Base-by-base conservation (phyloP, 2,329 filamentous ascomycete genomes). In the Diaporthe amygdali region DNA sequence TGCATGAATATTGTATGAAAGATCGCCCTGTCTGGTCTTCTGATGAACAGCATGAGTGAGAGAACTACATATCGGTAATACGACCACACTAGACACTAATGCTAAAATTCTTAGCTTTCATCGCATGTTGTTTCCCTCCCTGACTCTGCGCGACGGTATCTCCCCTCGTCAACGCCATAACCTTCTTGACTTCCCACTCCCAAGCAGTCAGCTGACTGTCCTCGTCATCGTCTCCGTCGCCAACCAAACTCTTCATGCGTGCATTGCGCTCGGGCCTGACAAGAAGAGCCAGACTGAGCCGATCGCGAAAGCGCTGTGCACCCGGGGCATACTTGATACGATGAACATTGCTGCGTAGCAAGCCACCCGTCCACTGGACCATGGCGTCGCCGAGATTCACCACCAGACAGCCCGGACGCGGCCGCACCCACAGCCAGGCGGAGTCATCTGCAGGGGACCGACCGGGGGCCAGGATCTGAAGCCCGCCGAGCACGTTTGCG, bases 401-500 rank as follows among this genome's bases (percentile, higher is more conserved):
- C 12, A 78, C 75, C 47, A 75, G 61, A 32, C 72, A 76, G 12
- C 75, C 74, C 3, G 76, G 76, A 27, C 70, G 72, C 47, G 76
- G 76, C 0, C 71, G 72, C 5, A 75, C 76, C 74, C 74, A 77
- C 12, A 54, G 56, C 77, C 76, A 77, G 0, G 74, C 75, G 7
- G 17, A 56, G 14, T 71, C 67, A 12, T 75, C 72, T 25, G 25
- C 37, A 15, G 74, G 39, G 2, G 63, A 54, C 7, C 63, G 56
- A 12, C 75, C 75, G 0, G 76, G 77, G 0, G 73, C 68, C 1
- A 82, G 75, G 25, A 82, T 77, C 74, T 83, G 81, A 22, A 83
- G 74, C 0, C 81, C 81, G 20, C 81, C 81, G 3, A 80, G 47
- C 3, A 80, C 71, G 54, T 82, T 81, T 66, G 79, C 79, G 2